A percentile compares a stretch with the other conserved stretches of the same genome.
These are phyloP conservation scores for Lasiosphaeria hispida DNA, from an alignment of 495 filamentous ascomycete genomes.

Conservation along the genomic window DNA sequence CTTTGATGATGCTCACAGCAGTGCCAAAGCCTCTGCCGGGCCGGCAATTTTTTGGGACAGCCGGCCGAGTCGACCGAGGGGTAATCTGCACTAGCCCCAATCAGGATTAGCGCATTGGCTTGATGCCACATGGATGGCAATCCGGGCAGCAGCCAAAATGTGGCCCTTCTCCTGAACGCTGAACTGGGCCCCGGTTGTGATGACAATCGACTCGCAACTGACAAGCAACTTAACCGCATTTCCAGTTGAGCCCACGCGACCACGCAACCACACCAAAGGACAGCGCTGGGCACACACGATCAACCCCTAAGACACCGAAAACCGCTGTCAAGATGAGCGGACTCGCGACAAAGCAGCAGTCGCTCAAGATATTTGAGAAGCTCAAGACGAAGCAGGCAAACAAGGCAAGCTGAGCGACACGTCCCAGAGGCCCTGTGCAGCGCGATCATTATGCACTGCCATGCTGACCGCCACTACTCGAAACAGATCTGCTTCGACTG, in stretches of 20 bases:
- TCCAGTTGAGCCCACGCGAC: too few relatives aligned
- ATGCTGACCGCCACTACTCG: conserved; percentile 3
- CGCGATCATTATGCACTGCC: neutral
- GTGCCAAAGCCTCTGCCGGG: conserved; percentile 14
- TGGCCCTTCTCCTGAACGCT: conserved; percentile 27
- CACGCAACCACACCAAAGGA: too few relatives aligned
- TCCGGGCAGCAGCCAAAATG: conserved; percentile 25
- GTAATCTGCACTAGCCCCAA: conserved; percentile 10
- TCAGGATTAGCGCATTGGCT: conserved; percentile 22
- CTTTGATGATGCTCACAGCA: neutral
- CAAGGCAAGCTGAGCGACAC: conserved; percentile 60
- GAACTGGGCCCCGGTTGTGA: neutral
- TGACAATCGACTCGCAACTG: neutral
- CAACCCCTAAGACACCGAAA: neutral
- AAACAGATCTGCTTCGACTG: conserved; percentile 94
- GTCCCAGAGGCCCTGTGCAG: neutral
- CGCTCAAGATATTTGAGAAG: conserved; percentile 97
- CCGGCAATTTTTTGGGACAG: conserved; percentile 27
- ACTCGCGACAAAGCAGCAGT: conserved; percentile 86
- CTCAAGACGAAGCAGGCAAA: conserved; percentile 90
- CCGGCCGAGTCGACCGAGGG: conserved; percentile 10
- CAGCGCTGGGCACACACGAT: neutral
- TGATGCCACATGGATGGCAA: conserved; percentile 33
- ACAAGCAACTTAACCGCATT: too few relatives aligned
- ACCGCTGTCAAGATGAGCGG: conserved; percentile 62